Base-by-base conservation (phyloP, 371 early-diverging fungal genomes). In the Dinochytrium kinnereticum region DNA sequence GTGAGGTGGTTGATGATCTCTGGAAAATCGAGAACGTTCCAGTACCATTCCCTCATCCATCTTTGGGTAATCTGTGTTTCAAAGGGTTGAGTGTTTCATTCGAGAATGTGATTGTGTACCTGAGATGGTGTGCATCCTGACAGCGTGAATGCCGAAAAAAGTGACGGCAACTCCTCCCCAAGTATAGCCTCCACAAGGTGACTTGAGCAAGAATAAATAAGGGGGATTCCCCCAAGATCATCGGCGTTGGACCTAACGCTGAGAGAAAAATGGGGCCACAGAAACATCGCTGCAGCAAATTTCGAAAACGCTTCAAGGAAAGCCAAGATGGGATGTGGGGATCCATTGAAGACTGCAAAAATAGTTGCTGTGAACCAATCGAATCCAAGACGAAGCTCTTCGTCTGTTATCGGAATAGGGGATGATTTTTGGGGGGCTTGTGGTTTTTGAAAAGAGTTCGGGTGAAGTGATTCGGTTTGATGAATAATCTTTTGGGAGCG, bases 61-160 rank as follows among this genome's bases (percentile, higher is more conserved):
- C 82, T 75, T 67, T 78, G 71, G 3, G 74, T 37, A 15, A 85
- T 75, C 85, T 85, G n/a, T 37, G 21, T 1, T 31, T 76, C 5
- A 61, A 44, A 3, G 7, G 2, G 0, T 71, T 31, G 21, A 19
- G 24, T n/a, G 17, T 24, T 40, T 1, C n/a, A 19, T 73, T 26
- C 5, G 2, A 55, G 28, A 15, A 3, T 26, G 0, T 1, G 19
- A 39, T 2, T 31, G 64, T 59, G 0, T 64, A 85, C 85, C 79
- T 85, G 85, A 3, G 81, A 78, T 24, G 81, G 76, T 17, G 85
- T 80, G 70, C 85, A 85, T 1, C 85, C 85, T 21, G 76, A 79
- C 44, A 85, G 67, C 24, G 80, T 82, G 40, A 82, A 85, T 1
- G 85, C 85, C 10, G 81, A 79, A 26, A 73, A 78, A 10, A 82